Conservation (phyloP, 805 yeast species). For the Cyberlindnera maritima region DNA sequence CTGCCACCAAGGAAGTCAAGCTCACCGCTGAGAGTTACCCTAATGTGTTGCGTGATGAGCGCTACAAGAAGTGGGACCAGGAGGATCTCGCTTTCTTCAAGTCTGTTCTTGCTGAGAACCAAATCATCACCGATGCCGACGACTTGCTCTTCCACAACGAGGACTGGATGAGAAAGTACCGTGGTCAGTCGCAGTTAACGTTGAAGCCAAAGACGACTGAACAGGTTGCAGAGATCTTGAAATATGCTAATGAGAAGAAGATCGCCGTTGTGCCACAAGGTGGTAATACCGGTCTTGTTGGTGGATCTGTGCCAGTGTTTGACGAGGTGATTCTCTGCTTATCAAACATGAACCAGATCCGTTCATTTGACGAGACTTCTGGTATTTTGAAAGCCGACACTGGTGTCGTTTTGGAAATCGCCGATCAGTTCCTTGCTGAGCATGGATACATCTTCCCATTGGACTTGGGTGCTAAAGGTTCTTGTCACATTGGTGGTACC, state of each 20-base stretch:
- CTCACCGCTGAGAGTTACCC: slow-evolving; percentile 74
- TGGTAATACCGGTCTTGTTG: slow-evolving; percentile 95
- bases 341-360: slow-evolving; percentile 67
- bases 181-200: slow-evolving; percentile 80
- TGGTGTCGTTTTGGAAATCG: slow-evolving; percentile 83
- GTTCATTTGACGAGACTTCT: slow-evolving; percentile 76
- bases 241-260: slow-evolving; percentile 72
- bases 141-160: slow-evolving; percentile 75
- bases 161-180: slow-evolving; percentile 93
- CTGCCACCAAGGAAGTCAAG: slow-evolving; percentile 30
- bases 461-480: slow-evolving; percentile 95
- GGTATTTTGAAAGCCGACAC: slow-evolving; percentile 90
- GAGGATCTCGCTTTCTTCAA: slow-evolving; percentile 62
- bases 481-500: slow-evolving; percentile 93
- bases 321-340: slow-evolving; percentile 83
- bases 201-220: slow-evolving; percentile 79
- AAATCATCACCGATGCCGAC: slow-evolving; percentile 50
- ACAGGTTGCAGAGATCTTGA: slow-evolving; percentile 72
- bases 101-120: slow-evolving; percentile 50
- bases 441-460: slow-evolving; percentile 89
- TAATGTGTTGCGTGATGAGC: slow-evolving; percentile 47
- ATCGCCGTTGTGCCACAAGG: slow-evolving; percentile 95
- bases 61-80: slow-evolving; percentile 49
- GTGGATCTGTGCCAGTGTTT: slow-evolving; percentile 89
- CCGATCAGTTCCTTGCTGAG: slow-evolving; percentile 74